phyloP scores from a whole-genome alignment of 176 grass and related monocot genomes.

The Carex cristatella region DNA sequence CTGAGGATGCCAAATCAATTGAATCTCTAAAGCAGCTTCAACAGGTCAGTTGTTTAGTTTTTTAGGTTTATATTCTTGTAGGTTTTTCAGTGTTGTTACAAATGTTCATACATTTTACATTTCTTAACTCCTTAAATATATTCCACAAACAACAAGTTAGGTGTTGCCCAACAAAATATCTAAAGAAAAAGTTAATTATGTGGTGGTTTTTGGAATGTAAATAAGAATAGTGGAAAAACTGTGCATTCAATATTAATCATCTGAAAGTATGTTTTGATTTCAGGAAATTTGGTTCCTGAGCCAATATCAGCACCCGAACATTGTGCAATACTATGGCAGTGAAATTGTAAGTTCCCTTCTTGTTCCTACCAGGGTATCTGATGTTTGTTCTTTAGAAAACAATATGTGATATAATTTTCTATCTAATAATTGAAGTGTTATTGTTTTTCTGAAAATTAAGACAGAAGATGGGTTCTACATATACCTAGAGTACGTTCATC shows the following conservation, averaged over 20 bases:
- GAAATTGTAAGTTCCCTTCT: conserved; percentile 63
- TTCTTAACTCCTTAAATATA: conserved; percentile 18
- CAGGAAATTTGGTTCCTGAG: conserved; percentile 97
- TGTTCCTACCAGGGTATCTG: neutral
- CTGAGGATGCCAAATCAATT: conserved; percentile 76
- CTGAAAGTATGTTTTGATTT: conserved; percentile 24
- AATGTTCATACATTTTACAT: neutral
- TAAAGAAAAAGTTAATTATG: conserved; percentile 5
- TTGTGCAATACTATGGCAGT: conserved; percentile 95
- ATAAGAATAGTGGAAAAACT: neutral
- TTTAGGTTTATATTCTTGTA: neutral
- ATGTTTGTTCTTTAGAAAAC: conserved; percentile 3
- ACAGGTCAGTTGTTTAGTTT: conserved; percentile 44
- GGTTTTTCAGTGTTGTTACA: neutral
- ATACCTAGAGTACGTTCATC: conserved; percentile 96
- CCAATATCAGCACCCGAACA: conserved; percentile 88
- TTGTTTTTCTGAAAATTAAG: conserved; percentile 27
- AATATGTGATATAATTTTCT: neutral
- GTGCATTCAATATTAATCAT: neutral
- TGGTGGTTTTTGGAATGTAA: neutral
- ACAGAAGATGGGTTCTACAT: conserved; percentile 88
- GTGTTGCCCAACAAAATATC: neutral
- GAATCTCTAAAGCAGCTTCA: conserved; percentile 84
- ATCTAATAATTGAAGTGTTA: conserved; percentile 19
- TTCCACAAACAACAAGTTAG: neutral